A percentile compares a stretch with the other conserved stretches of the same genome.
Evolutionary conservation across 371 early-diverging fungal genomes (phyloP).

Genomic region (Actinomortierella ambigua): DNA sequence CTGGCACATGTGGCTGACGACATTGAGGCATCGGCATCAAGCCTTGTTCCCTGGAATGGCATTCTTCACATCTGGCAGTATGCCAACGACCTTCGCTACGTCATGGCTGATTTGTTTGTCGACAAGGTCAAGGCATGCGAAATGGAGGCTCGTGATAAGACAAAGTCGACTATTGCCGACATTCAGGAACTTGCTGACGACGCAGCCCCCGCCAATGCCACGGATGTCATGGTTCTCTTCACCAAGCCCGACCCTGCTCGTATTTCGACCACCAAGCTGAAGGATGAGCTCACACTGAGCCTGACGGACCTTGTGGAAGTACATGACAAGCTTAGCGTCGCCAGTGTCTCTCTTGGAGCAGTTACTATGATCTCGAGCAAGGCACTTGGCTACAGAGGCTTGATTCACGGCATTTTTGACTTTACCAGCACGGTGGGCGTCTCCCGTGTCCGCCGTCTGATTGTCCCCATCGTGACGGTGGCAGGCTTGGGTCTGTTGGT

Average conservation of each 20-base stretch:
- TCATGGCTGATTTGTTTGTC: constrained; percentile 67
- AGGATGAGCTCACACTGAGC: constrained; percentile 36
- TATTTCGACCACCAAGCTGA: constrained; percentile 64
- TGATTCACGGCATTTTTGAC: constrained; percentile 35
- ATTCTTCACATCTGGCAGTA: constrained; percentile 84
- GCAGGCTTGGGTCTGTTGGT: constrained; percentile 73
- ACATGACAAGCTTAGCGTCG: constrained; percentile 57
- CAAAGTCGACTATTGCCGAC: constrained; percentile 61
- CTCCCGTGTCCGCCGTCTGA: constrained; percentile 42
- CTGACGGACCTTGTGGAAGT: constrained; percentile 73
- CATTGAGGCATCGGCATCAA: constrained; percentile 65
- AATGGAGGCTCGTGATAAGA: constrained; percentile 66
- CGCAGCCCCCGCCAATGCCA: constrained; percentile 50
- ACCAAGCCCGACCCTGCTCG: constrained; percentile 50
- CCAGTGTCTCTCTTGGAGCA: constrained; percentile 43
- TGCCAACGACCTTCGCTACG: constrained; percentile 75
- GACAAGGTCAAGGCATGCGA: constrained; percentile 72
- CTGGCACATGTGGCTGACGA: constrained; percentile 64
- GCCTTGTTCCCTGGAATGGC: constrained; percentile 78
- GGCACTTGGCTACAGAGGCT: constrained; percentile 33
- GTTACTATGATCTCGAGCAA: constrained; percentile 42
- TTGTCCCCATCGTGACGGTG: constrained; percentile 38
- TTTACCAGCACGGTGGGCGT: constrained; percentile 32
- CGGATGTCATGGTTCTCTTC: constrained; percentile 56
- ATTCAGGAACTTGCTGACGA: constrained; percentile 66